phyloP scores from a whole-genome alignment of 345 rosid genomes.

The Pelargonium nanum region DNA sequence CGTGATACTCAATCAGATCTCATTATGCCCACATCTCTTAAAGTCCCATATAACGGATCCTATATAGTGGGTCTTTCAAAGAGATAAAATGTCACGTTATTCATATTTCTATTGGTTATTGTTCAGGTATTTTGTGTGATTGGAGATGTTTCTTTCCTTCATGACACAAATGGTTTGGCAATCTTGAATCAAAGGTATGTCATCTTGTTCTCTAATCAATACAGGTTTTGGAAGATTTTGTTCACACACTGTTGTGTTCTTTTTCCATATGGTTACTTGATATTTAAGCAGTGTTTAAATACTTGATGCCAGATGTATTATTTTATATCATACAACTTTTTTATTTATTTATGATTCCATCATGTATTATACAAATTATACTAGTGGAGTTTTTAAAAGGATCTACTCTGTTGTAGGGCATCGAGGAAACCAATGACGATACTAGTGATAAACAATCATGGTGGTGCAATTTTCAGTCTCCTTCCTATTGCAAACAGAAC shows the following conservation, averaged over 20 bases:
- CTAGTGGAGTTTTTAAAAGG: conserved; percentile 8
- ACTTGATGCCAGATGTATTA: too few relatives aligned
- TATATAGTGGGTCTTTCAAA: too few relatives aligned
- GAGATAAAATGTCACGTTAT: too few relatives aligned
- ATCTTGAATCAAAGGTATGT: conserved; percentile 62
- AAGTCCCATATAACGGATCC: too few relatives aligned
- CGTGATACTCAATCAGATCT: too few relatives aligned
- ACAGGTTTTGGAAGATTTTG: conserved; percentile 1
- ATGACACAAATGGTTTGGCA: conserved; percentile 93
- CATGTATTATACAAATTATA: not conserved
- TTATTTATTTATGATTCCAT: not conserved
- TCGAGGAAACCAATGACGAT: conserved; percentile 73
- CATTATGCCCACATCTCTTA: too few relatives aligned
- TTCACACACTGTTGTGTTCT: conserved; percentile 1
- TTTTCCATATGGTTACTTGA: not conserved
- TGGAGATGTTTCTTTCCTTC: conserved; percentile 92
- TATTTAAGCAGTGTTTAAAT: too few relatives aligned
- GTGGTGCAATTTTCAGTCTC: conserved; percentile 95
- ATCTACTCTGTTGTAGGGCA: conserved; percentile 29
- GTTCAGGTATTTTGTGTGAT: conserved; percentile 62
- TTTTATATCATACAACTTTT: too few relatives aligned
- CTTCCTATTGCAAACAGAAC: conserved; percentile 80
- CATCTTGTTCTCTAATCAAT: conserved; percentile 1
- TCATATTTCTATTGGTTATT: conserved; percentile 3
- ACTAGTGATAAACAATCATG: conserved; percentile 82